Evolutionary conservation across 306 rosid genomes (phyloP).

Genomic region (Lotus japonicus): DNA sequence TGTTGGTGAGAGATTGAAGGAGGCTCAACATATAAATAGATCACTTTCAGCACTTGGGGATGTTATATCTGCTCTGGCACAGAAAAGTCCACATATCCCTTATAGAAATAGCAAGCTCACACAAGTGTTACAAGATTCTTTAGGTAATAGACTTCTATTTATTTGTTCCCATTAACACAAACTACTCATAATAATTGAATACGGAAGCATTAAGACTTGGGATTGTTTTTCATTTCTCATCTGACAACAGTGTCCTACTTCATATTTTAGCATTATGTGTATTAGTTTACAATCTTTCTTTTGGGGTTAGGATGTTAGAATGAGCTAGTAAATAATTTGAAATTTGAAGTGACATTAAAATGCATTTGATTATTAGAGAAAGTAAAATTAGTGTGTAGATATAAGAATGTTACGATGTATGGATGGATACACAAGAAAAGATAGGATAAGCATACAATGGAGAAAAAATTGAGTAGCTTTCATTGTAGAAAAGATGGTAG

Average conservation of each 20-base stretch:
- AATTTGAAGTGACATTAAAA: not conserved
- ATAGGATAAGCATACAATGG: too few relatives aligned
- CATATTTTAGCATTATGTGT: not conserved
- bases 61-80: constrained; percentile 97
- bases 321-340: not conserved
- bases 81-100: constrained; percentile 88
- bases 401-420: too few relatives aligned
- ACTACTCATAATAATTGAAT: not conserved
- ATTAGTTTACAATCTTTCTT: not conserved
- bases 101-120: constrained; percentile 98
- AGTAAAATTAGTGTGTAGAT: too few relatives aligned
- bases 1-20: constrained; percentile 92
- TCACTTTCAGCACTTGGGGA: constrained; percentile 99
- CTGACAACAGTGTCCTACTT: not conserved
- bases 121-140: constrained; percentile 92
- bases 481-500: too few relatives aligned
- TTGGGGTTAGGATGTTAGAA: not conserved
- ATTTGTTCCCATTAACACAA: not conserved
- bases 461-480: too few relatives aligned
- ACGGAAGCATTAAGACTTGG: not conserved
- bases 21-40: constrained; percentile 92
- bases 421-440: too few relatives aligned
- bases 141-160: constrained; percentile 47
- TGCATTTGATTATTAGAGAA: not conserved
- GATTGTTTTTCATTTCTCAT: constrained; percentile 1